Conservation (phyloP, 1,284 basidiomycete species). For the Ustilago nuda region DNA sequence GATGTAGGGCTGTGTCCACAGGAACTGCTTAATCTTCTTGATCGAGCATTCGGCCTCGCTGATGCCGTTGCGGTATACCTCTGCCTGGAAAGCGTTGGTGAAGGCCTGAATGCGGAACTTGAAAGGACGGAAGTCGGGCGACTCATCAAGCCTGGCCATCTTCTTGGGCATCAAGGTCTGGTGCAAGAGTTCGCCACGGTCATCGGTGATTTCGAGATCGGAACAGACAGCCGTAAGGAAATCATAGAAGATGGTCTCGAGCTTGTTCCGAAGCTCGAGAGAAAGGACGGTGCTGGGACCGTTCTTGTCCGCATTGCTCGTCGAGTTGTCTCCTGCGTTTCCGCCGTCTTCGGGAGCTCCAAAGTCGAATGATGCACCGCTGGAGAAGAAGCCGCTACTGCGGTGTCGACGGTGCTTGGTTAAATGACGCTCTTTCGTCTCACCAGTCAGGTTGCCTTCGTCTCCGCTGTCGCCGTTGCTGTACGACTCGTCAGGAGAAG, state of each 20-base stretch:
- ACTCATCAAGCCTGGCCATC: constrained; percentile 74
- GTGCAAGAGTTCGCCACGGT: constrained; percentile 95
- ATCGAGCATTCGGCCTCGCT: constrained; percentile 73
- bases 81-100: constrained; percentile 94
- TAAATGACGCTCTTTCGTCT: constrained; percentile 19
- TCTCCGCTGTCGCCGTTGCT: constrained; percentile 52
- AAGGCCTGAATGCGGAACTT: constrained; percentile 99
- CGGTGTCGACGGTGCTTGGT: constrained; percentile 52
- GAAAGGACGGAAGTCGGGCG: constrained; percentile 96
- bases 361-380: constrained; percentile 51
- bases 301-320: constrained; percentile 31
- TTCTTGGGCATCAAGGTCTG: constrained; percentile 91
- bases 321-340: constrained; percentile 22
- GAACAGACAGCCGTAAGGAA: constrained; percentile 91
- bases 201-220: constrained; percentile 89
- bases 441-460: constrained; percentile 21
- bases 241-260: constrained; percentile 90
- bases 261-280: constrained; percentile 79
- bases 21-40: constrained; percentile 85
- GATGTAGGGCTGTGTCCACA: constrained; percentile 92
- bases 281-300: constrained; percentile 29
- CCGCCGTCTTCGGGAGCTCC: constrained; percentile 25
- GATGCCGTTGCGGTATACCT: constrained; percentile 75
- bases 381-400: constrained; percentile 53
- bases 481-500: constrained; percentile 51